These are phyloP conservation scores for Hericium erinaceus DNA, from an alignment of 768 basidiomycete genomes.

Conservation along the genomic window DNA sequence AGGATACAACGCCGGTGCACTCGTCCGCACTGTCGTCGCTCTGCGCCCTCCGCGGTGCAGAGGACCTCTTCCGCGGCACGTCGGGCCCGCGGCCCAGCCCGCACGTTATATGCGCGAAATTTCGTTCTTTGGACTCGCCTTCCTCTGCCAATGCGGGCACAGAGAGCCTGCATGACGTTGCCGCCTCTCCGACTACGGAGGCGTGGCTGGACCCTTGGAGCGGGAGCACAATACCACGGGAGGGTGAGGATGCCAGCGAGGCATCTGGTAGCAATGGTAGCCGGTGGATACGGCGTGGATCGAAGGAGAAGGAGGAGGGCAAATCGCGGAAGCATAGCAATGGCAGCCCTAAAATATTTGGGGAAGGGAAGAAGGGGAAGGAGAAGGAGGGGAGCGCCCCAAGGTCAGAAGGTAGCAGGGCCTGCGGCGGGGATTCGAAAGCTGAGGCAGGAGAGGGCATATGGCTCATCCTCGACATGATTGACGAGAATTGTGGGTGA, in stretches of 20 bases:
- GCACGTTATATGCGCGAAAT: conserved; percentile 13
- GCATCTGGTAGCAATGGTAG: background rate
- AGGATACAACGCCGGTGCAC: conserved; percentile 12
- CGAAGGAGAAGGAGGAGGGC: conserved; percentile 8
- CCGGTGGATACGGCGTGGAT: conserved; percentile 7
- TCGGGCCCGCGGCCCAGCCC: conserved; percentile 2
- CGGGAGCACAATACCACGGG: conserved; percentile 6
- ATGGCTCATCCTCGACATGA: conserved; percentile 13
- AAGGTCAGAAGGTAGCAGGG: background rate
- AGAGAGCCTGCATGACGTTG: background rate
- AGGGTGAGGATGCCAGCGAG: background rate
- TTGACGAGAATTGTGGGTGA: conserved; percentile 7
- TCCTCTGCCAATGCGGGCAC: background rate
- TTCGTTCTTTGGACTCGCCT: background rate
- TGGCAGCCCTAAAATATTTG: background rate
- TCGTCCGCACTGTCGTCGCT: conserved; percentile 10
- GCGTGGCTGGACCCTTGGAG: conserved; percentile 13
- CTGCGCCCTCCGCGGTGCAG: conserved; percentile 8
- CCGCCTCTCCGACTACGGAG: conserved; percentile 1
- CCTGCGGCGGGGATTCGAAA: background rate
- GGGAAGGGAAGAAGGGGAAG: background rate
- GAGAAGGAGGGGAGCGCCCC: conserved; percentile 1
- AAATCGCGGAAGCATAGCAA: background rate
- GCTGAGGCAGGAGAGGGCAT: conserved; percentile 9
- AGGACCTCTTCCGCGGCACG: conserved; percentile 5